These are phyloP conservation scores for Fraxinus sp. DNA, from an alignment of 305 asterid genomes.

Conservation along the genomic window DNA sequence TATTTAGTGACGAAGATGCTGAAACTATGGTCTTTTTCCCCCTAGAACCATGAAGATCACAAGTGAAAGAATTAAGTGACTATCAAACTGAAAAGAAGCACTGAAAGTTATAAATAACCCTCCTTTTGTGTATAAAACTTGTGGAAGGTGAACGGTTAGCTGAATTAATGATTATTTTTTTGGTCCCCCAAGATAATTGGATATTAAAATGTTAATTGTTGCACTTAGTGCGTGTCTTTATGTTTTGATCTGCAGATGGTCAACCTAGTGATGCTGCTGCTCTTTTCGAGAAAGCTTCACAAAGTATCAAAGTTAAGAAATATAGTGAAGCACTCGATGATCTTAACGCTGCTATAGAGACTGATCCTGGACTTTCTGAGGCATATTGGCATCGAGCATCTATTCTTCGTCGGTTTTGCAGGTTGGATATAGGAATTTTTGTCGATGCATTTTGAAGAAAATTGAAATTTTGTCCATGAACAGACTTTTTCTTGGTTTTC, in stretches of 20 bases:
- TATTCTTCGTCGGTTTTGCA: conserved; percentile 78
- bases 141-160: neutral
- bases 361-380: conserved; percentile 77
- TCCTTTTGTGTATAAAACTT: neutral
- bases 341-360: conserved; percentile 80
- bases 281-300: conserved; percentile 66
- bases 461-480: neutral
- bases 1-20: neutral
- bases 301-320: conserved; percentile 73
- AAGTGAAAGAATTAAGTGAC: neutral
- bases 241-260: conserved; percentile 48
- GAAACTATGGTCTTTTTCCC: neutral
- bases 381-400: conserved; percentile 83
- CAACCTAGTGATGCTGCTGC: conserved; percentile 70
- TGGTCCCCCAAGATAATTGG: neutral
- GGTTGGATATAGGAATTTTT: conserved; percentile 36
- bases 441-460: neutral
- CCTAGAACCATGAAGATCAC: neutral
- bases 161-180: neutral
- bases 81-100: neutral
- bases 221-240: conserved; percentile 6
- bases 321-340: conserved; percentile 84
- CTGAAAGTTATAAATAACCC: neutral
- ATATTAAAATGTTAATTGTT: conserved; percentile 11
- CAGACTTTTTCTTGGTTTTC: neutral